A percentile compares a stretch with the other conserved stretches of the same genome.
Conservation (phyloP, 2,329 filamentous ascomycete genomes). For the Monilinia aucupariae region DNA sequence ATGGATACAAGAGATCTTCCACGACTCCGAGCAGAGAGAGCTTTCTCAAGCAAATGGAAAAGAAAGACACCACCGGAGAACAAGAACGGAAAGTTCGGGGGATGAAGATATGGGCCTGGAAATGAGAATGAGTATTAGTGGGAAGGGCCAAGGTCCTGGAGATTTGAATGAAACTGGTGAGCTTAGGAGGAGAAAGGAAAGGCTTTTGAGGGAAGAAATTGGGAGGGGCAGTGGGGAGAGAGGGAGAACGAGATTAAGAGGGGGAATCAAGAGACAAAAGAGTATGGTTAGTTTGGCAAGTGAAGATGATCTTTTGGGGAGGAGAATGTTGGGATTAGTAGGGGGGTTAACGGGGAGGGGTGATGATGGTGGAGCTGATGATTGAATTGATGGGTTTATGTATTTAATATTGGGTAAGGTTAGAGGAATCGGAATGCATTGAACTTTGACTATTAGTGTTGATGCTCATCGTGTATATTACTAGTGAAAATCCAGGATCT, state of each 20-base stretch:
- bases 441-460: not conserved
- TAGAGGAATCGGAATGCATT: not conserved
- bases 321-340: conserved; percentile 50
- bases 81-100: conserved; percentile 39
- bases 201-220: conserved; percentile 40
- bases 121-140: conserved; percentile 57
- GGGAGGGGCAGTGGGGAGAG: conserved; percentile 31
- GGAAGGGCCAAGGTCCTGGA: conserved; percentile 17
- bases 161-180: conserved; percentile 21
- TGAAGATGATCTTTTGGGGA: conserved; percentile 50
- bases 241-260: conserved; percentile 42
- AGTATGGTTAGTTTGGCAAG: conserved; percentile 50
- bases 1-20: conserved; percentile 81
- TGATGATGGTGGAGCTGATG: conserved; percentile 23
- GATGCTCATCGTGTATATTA: too few species aligned
- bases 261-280: conserved; percentile 36
- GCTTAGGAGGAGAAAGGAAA: conserved; percentile 13
- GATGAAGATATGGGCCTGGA: conserved; percentile 80
- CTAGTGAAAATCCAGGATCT: too few species aligned
- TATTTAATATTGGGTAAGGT: not conserved
- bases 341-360: conserved; percentile 45
- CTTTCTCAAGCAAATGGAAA: conserved; percentile 29
- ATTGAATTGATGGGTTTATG: conserved; percentile 14
- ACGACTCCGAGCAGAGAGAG: conserved; percentile 40
- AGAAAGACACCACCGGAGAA: conserved; percentile 22